These are phyloP conservation scores for Centella asiatica DNA, from an alignment of 129 eudicot genomes.

Conservation along the genomic window DNA sequence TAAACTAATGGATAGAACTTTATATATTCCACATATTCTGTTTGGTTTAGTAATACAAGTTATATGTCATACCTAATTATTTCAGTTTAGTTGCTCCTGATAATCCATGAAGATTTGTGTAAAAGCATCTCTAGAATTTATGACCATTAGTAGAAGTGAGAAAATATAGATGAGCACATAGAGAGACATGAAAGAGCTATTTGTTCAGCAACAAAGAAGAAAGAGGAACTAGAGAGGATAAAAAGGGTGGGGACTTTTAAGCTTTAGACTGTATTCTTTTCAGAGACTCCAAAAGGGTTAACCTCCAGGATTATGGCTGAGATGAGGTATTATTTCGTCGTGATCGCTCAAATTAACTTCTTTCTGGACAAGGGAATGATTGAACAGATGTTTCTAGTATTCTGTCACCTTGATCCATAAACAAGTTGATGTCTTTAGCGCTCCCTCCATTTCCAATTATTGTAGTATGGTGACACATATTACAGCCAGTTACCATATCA, in stretches of 20 bases:
- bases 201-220: neutral
- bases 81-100: neutral
- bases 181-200: neutral
- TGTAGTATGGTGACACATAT: too few relatives aligned
- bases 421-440: too few relatives aligned
- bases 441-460: too few relatives aligned
- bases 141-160: neutral
- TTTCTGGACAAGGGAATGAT: neutral
- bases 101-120: neutral
- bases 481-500: too few relatives aligned
- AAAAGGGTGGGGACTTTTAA: neutral
- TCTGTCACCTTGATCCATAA: neutral
- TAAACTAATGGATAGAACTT: too few relatives aligned
- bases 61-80: neutral
- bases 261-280: neutral
- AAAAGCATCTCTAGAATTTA: neutral
- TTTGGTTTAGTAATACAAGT: neutral
- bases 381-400: neutral
- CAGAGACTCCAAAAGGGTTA: too few relatives aligned
- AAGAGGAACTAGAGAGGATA: neutral
- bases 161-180: neutral
- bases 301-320: neutral
- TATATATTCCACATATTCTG: too few relatives aligned
- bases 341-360: neutral
- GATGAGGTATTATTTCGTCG: neutral